phyloP scores from a whole-genome alignment of 2,329 filamentous ascomycete genomes.

The Stylonectria norvegica region DNA sequence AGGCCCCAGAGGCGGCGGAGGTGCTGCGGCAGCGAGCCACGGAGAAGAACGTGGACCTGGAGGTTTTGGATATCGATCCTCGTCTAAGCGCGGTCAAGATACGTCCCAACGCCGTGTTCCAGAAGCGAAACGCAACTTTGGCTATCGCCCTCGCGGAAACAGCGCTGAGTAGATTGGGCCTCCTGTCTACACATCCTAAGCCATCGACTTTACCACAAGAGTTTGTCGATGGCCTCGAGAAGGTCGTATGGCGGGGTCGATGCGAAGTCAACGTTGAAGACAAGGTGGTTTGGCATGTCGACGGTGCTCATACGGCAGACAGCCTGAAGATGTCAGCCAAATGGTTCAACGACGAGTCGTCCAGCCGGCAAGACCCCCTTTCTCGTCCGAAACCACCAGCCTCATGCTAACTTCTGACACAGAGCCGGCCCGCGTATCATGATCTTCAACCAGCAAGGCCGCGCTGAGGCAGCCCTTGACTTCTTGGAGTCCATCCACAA shows the following conservation, averaged over 20 bases:
- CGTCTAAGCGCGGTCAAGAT: constrained; percentile 47
- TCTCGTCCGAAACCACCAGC: not conserved
- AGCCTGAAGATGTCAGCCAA: constrained; percentile 77
- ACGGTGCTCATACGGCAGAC: constrained; percentile 90
- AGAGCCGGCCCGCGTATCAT: constrained; percentile 50
- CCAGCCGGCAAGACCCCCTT: constrained; percentile 25
- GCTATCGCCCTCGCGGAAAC: constrained; percentile 52
- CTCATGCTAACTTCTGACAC: too few species aligned
- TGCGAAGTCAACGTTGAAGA: constrained; percentile 61
- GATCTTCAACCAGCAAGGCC: constrained; percentile 84
- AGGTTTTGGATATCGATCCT: constrained; percentile 44
- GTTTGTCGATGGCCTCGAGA: constrained; percentile 70
- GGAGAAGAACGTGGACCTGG: constrained; percentile 49
- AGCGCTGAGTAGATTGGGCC: constrained; percentile 44
- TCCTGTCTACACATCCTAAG: too few species aligned
- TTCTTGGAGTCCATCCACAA: constrained; percentile 49
- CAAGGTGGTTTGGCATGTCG: constrained; percentile 75
- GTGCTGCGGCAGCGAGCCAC: constrained; percentile 49
- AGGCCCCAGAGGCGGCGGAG: constrained; percentile 42
- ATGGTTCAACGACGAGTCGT: constrained; percentile 69
- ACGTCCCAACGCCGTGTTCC: constrained; percentile 52
- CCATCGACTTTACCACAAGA: too few species aligned
- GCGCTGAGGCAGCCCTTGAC: constrained; percentile 49
- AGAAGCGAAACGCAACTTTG: constrained; percentile 56
- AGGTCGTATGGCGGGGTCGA: constrained; percentile 73